These are phyloP conservation scores for Peronospora belbahrii DNA, from an alignment of 352 stramenopile species.

Conservation along the genomic window DNA sequence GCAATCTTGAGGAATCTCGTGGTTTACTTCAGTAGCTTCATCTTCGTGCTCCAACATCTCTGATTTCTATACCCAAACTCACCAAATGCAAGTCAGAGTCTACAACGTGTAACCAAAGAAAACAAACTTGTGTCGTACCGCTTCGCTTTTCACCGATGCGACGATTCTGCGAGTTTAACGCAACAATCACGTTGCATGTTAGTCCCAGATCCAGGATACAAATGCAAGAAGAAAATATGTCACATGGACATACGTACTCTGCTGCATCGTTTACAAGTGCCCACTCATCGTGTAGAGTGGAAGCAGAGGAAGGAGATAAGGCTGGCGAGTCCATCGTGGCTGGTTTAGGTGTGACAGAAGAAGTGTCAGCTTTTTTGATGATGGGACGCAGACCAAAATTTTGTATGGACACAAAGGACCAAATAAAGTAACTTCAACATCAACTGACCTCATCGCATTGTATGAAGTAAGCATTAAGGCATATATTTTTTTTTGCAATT, in stretches of 20 bases:
- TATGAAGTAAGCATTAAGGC: no score
- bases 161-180: slow-evolving; percentile 32
- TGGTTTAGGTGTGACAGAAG: no score
- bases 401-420: slow-evolving; percentile 6
- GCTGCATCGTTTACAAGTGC: slow-evolving; percentile 59
- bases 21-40: background rate
- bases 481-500: no score
- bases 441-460: background rate
- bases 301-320: slow-evolving; percentile 13
- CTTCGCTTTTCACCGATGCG: slow-evolving; percentile 18
- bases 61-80: slow-evolving; percentile 11
- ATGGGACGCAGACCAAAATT: slow-evolving; percentile 7
- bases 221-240: slow-evolving; percentile 5
- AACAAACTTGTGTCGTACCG: slow-evolving; percentile 1
- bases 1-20: slow-evolving; percentile 37
- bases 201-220: slow-evolving; percentile 3
- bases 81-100: slow-evolving; percentile 1
- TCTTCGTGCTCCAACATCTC: slow-evolving; percentile 10
- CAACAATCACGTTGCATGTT: slow-evolving; percentile 1
- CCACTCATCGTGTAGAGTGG: slow-evolving; percentile 49
- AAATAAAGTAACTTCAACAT: slow-evolving; percentile 16
- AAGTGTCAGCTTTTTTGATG: no score
- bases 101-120: background rate
- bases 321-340: slow-evolving; percentile 17
- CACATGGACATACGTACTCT: slow-evolving; percentile 39